These are phyloP conservation scores for Globisporangium rhizosaccharum DNA, from an alignment of 352 stramenopile species.

Conservation along the genomic window DNA sequence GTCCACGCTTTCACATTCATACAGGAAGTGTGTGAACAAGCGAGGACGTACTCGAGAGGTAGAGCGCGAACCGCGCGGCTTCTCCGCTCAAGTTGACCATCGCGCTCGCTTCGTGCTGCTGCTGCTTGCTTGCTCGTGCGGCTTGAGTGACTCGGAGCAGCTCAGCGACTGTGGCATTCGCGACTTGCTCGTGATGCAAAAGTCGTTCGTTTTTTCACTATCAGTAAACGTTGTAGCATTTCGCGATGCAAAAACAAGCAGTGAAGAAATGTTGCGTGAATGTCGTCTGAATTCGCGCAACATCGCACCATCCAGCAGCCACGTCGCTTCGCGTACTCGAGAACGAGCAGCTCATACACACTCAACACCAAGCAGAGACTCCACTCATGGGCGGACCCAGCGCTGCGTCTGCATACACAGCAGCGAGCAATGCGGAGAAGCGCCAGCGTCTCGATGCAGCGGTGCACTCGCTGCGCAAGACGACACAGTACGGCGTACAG, in stretches of 20 bases:
- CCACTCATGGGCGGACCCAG: constrained; percentile 8
- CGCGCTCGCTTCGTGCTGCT: constrained; percentile 11
- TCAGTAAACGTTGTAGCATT: not conserved
- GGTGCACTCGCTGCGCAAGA: constrained; percentile 18
- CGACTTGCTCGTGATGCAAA: constrained; percentile 6
- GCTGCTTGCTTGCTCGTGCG: constrained; percentile 2
- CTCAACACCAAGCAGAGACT: too few relatives aligned
- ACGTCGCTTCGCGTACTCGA: not conserved
- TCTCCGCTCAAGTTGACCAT: constrained; percentile 67
- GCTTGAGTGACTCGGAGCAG: constrained; percentile 6
- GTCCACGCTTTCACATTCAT: not conserved
- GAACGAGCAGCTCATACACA: not conserved
- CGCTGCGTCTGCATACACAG: constrained; percentile 3
- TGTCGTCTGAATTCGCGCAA: not conserved
- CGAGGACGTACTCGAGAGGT: constrained; percentile 53
- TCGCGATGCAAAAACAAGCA: not conserved
- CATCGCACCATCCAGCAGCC: not conserved
- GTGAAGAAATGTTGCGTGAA: not conserved
- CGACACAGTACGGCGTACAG: constrained; percentile 13
- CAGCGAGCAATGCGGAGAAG: constrained; percentile 1
- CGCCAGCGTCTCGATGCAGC: constrained; percentile 9
- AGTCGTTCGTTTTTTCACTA: not conserved
- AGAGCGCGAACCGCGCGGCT: constrained; percentile 61
- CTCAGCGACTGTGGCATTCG: constrained; percentile 3
- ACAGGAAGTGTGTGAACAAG: not conserved